A percentile compares a stretch with the other conserved stretches of the same genome.
Evolutionary conservation across 257 asterid species (phyloP).

Genomic region (Nemophila menziesii): DNA sequence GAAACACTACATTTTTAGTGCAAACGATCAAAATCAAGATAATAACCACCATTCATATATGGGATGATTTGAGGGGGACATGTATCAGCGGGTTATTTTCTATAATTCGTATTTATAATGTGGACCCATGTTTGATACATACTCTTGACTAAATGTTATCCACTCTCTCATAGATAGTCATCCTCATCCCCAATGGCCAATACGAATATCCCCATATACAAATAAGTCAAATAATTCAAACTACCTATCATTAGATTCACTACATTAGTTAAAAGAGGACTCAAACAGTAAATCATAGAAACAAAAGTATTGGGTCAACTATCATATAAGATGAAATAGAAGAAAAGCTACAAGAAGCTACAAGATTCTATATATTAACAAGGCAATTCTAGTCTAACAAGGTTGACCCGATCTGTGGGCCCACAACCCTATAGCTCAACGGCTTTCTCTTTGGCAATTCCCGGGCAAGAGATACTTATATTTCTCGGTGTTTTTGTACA

Average conservation of each 20-base stretch:
- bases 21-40: too few relatives aligned
- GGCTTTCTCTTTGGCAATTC: conserved; percentile 61
- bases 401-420: background rate
- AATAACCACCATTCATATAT: too few relatives aligned
- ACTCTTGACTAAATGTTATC: too few relatives aligned
- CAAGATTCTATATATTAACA: background rate
- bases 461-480: conserved; percentile 69
- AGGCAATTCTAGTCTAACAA: background rate
- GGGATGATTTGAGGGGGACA: background rate
- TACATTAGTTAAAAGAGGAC: too few relatives aligned
- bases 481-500: conserved; percentile 50
- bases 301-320: background rate
- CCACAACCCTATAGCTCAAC: conserved; percentile 22
- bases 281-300: background rate
- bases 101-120: background rate
- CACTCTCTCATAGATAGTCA: too few relatives aligned
- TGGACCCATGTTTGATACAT: background rate
- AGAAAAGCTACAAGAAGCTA: background rate
- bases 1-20: too few relatives aligned
- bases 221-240: too few relatives aligned
- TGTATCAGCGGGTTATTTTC: background rate
- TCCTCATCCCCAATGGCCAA: too few relatives aligned
- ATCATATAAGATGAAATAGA: background rate
- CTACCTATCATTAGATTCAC: too few relatives aligned
- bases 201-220: too few relatives aligned